These are phyloP conservation scores for Sphagnum contortum DNA, from an alignment of 225 moss, liverwort and hornwort genomes.

Conservation along the genomic window DNA sequence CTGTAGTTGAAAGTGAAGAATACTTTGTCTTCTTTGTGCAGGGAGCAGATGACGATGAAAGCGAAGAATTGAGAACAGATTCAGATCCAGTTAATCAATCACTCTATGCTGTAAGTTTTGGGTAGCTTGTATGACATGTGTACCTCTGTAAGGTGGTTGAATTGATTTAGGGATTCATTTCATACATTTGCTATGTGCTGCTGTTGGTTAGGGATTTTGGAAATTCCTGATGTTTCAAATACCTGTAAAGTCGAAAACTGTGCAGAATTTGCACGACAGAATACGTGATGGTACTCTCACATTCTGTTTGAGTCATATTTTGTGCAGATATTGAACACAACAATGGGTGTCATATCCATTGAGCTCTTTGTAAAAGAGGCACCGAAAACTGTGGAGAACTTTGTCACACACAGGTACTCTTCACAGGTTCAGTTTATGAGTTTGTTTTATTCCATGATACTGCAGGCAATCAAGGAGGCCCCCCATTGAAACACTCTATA, in stretches of 20 bases:
- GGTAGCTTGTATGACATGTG: background rate
- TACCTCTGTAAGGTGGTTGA: background rate
- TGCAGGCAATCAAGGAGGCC: background rate
- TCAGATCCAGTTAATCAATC: conserved; percentile 5
- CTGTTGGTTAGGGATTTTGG: too few species aligned
- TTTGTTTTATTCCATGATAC: background rate
- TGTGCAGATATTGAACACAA: conserved; percentile 61
- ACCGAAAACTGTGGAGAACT: conserved; percentile 68
- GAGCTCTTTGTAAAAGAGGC: conserved; percentile 52
- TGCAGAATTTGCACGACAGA: too few species aligned
- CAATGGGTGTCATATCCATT: conserved; percentile 53
- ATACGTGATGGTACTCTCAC: too few species aligned
- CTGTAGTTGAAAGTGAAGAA: too few species aligned
- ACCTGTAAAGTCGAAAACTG: too few species aligned
- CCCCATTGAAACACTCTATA: too few species aligned
- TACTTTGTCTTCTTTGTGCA: too few species aligned
- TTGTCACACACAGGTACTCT: conserved; percentile 54
- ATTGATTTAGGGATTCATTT: background rate
- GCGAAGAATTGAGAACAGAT: too few species aligned
- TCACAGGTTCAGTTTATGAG: background rate
- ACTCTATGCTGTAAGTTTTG: conserved; percentile 26
- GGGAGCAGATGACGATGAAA: too few species aligned
- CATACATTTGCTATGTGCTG: too few species aligned
- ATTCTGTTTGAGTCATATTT: background rate
- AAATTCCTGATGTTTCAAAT: too few species aligned